Base-by-base conservation (phyloP, 306 rosid species). In the Vigna radiata region DNA sequence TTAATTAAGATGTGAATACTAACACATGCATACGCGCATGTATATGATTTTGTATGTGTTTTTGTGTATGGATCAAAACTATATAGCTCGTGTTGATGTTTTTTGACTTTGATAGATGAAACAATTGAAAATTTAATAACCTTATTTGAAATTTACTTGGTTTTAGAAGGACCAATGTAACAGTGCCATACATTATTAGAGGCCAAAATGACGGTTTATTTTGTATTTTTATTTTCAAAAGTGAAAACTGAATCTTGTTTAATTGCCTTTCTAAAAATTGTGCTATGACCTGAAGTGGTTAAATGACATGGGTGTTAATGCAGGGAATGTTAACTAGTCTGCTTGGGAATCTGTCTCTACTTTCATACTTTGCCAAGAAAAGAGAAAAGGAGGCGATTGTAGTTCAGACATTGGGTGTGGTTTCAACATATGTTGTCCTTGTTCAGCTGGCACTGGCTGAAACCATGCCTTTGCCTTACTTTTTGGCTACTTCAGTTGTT, bases 301-400 rank as follows among this genome's bases (percentile, higher is more conserved):
- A 72, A 29, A 36, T 73, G 76, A 64, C 64, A 77, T 54, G 68
- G 48, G 36, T 71, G 41, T 79, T 31, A 33, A 81, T 89, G 87
- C 90, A 93, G 96, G 93, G 90, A 25, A 90, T 92, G 97, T 85
- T 92, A 31, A 92, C 97, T 65, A 87, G 90, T 77, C 86, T 92
- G 88, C 90, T 92, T 70, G 97, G 97, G 55, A 92, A 92, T 80
- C 87, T 92, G 83, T 86, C 97, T 23, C 88, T 92, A 12, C 93
- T 92, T 63, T 92, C 97, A 14, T 92, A 92, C 89, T 92, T 92
- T 80, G 91, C 90, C 73, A 91, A 89, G 90, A 93, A 93, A 88
- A 93, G 83, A 84, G 96, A 93, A 80, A 89, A 88, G 79, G 98
- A 91, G 86, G 98, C 89, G 8, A 81, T 92, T 78, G 81, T 90